phyloP scores from a whole-genome alignment of 441 rosid genomes.

The Manihot esculenta region DNA sequence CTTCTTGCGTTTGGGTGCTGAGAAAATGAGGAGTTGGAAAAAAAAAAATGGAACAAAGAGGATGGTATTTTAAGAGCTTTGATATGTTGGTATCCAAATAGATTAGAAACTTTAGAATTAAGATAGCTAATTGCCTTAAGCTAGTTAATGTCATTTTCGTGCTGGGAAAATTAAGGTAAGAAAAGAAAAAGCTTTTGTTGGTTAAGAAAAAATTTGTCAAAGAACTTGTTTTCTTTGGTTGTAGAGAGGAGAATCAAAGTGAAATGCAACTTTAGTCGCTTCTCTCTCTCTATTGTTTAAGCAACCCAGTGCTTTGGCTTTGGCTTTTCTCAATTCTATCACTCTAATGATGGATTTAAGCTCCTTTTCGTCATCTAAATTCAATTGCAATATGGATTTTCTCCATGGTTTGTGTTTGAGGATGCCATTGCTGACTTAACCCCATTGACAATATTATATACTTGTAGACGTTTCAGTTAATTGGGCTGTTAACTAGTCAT shows the following conservation, averaged over 20 bases:
- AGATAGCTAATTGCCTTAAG: background rate
- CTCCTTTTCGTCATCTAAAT: background rate
- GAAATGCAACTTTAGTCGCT: background rate
- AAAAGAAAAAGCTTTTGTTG: background rate
- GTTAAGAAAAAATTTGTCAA: background rate
- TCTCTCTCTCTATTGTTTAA: background rate
- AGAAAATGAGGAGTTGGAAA: background rate
- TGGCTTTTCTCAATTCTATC: background rate
- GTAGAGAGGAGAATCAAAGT: background rate
- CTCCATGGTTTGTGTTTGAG: conserved; percentile 1
- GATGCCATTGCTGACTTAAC: background rate
- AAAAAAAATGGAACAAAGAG: background rate
- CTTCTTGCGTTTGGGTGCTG: background rate
- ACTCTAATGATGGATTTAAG: background rate
- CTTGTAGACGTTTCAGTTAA: background rate
- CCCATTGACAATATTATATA: background rate
- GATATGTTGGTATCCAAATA: background rate
- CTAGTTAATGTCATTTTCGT: background rate
- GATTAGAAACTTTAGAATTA: background rate
- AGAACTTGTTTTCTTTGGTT: conserved; percentile 9
- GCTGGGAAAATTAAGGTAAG: background rate
- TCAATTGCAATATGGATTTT: background rate
- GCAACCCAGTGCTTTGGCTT: background rate
- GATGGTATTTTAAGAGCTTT: background rate
- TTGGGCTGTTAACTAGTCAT: background rate